phyloP scores from a whole-genome alignment of 2,329 filamentous ascomycete genomes.

The Fusarium penzigii region DNA sequence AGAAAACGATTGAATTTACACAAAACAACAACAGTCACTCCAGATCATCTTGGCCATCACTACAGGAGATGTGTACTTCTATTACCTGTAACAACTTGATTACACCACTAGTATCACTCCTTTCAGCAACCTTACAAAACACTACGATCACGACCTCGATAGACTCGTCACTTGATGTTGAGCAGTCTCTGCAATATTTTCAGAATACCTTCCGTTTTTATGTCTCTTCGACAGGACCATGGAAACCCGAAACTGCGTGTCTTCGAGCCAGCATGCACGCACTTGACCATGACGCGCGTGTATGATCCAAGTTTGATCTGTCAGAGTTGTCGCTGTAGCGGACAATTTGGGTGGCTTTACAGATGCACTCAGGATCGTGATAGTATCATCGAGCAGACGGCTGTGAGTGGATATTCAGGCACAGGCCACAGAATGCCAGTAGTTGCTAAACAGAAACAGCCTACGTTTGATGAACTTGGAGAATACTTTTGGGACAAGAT shows the following conservation, averaged over 20 bases:
- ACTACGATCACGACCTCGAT: background rate
- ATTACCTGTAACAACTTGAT: too few species aligned
- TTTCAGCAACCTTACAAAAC: too few species aligned
- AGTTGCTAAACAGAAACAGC: conserved; percentile 19
- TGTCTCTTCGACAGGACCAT: conserved; percentile 15
- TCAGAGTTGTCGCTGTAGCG: conserved; percentile 54
- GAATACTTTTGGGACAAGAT: conserved; percentile 34
- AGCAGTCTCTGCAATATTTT: background rate
- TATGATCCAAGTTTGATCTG: conserved; percentile 58
- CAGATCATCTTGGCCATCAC: background rate
- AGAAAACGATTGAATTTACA: background rate
- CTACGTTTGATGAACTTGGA: conserved; percentile 39
- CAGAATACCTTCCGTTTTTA: background rate
- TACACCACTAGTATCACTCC: too few species aligned
- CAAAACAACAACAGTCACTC: too few species aligned
- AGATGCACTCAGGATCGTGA: conserved; percentile 67
- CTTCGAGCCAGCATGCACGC: conserved; percentile 57
- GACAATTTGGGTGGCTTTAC: conserved; percentile 71
- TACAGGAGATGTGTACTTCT: background rate
- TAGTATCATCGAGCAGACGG: conserved; percentile 36
- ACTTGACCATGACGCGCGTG: conserved; percentile 67
- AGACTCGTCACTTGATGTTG: background rate
- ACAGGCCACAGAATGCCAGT: background rate
- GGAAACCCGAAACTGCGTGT: conserved; percentile 11
- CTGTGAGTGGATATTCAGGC: conserved; percentile 24